These are phyloP conservation scores for Yamadazyma dushanensis DNA, from an alignment of 1,139 yeast genomes.

Conservation along the genomic window DNA sequence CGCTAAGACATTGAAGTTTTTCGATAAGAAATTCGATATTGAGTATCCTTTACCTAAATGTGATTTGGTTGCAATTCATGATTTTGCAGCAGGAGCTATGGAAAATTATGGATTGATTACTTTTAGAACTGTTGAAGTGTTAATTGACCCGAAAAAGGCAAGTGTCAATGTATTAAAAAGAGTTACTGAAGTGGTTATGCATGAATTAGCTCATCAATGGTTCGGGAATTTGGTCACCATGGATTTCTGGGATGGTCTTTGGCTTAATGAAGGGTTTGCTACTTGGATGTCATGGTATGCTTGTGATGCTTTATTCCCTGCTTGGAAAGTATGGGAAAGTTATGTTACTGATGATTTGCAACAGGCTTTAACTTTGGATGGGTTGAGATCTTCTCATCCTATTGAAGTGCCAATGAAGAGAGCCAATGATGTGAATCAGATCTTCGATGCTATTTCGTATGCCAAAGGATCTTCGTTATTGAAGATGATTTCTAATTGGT, in stretches of 20 bases:
- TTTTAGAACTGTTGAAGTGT: conserved; percentile 54
- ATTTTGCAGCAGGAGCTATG: conserved; percentile 63
- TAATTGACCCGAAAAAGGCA: conserved; percentile 47
- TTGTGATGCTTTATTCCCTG: conserved; percentile 53
- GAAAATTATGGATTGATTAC: conserved; percentile 62
- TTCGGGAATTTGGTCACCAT: conserved; percentile 63
- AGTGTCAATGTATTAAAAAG: conserved; percentile 47
- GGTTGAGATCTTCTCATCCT: conserved; percentile 56
- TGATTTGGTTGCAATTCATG: conserved; percentile 58
- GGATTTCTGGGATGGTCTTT: conserved; percentile 66
- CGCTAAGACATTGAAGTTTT: conserved; percentile 51
- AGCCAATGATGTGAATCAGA: conserved; percentile 57
- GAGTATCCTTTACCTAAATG: conserved; percentile 62
- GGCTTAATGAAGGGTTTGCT: conserved; percentile 66
- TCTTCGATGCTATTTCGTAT: conserved; percentile 65
- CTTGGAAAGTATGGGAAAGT: conserved; percentile 57
- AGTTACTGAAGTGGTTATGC: conserved; percentile 60
- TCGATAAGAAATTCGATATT: conserved; percentile 52
- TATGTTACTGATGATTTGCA: conserved; percentile 55
- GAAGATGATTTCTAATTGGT: conserved; percentile 71
- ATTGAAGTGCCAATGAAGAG: conserved; percentile 56
- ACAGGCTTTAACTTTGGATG: conserved; percentile 52
- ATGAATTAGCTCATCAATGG: conserved; percentile 68
- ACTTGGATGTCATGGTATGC: conserved; percentile 59
- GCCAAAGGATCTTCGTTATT: conserved; percentile 80